A percentile compares a stretch with the other conserved stretches of the same genome.
Evolutionary conservation across 192 early-diverging fungal genomes (phyloP).

Genomic region (Mortierella hygrophila): DNA sequence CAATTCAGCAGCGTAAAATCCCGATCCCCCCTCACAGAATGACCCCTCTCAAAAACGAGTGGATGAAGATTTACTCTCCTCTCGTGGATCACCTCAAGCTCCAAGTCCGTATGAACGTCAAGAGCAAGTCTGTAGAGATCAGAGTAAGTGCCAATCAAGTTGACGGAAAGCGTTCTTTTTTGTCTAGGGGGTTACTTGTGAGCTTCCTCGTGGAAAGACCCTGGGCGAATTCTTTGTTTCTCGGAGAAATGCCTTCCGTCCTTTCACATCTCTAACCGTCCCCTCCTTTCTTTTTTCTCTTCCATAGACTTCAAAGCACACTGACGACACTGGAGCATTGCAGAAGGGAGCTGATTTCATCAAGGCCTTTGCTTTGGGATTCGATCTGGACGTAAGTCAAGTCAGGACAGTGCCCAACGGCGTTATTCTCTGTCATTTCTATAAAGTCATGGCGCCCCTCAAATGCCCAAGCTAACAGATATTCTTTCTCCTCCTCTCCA

Average conservation of each 20-base stretch:
- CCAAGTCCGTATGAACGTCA: slow-evolving; percentile 96
- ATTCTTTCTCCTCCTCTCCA: not conserved
- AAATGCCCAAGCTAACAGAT: not conserved
- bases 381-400: slow-evolving; percentile 79
- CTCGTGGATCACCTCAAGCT: slow-evolving; percentile 96
- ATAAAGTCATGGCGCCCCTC: not conserved
- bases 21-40: slow-evolving; percentile 96
- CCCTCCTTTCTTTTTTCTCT: not conserved
- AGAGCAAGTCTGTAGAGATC: slow-evolving; percentile 90
- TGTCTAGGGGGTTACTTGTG: not conserved
- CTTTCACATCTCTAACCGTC: not conserved
- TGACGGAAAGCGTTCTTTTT: not conserved
- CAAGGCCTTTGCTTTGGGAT: slow-evolving; percentile 92
- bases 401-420: not conserved
- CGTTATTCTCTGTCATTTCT: not conserved
- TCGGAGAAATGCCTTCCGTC: not conserved
- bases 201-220: not conserved
- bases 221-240: not conserved
- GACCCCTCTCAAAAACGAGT: slow-evolving; percentile 91
- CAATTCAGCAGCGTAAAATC: slow-evolving; percentile 74
- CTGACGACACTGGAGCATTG: slow-evolving; percentile 88
- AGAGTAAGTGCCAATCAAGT: slow-evolving; percentile 59
- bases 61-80: slow-evolving; percentile 97
- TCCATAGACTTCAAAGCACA: slow-evolving; percentile 80
- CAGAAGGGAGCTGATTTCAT: slow-evolving; percentile 99